Base-by-base conservation (phyloP, 306 rosid genomes). In the Prunus mume region DNA sequence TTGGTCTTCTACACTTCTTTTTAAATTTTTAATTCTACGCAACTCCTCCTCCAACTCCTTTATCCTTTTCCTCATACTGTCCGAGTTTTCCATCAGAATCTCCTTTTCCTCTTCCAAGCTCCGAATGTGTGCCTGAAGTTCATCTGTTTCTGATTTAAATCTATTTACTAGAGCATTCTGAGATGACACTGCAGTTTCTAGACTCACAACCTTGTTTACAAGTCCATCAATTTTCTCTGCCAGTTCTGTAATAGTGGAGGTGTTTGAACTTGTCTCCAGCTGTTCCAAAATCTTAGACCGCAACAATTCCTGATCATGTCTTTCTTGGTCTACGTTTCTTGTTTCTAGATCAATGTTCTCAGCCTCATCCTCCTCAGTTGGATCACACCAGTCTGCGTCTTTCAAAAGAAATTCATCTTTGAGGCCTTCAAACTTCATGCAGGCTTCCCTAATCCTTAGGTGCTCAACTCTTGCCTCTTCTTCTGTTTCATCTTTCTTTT, bases 171-270 rank as follows among this genome's bases (percentile, higher is more conserved):
- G 83, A 74, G 83, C 85, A 63, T 82, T 82, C 77, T 92, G 97
- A 82, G 93, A 88, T 75, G 89, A 76, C 51, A 88, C 86, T 3
- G 82, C 64, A 24, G 91, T 89, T 84, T 96, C 97, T 65, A 96
- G 75, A 6, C 64, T 69, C 72, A 88, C 92, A 65, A 91, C 88
- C 83, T 87, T 86, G 81, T 58, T 85, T 46, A 92, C 98, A 58
- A 96, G 93, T 57, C 85, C 90, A 74, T 96, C 96, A 27, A 92
- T 91, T 77, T 81, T 86, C 80, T 96, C 97, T 2, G 88, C 96
- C 52, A 95, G 76, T 82, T 88, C 97, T 15, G 81, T 78, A 83
- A 91, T 81, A 38, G 86, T 82, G 84, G 85, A 49, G n/a, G 51
- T 73, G 24, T 73, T 78, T 52, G 93, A 84, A 83, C 78, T 77